Percentiles rank a stretch among this genome's conserved stretches.
phyloP scores from a whole-genome alignment of 768 basidiomycete species.

The Boletus pseudopeckii region DNA sequence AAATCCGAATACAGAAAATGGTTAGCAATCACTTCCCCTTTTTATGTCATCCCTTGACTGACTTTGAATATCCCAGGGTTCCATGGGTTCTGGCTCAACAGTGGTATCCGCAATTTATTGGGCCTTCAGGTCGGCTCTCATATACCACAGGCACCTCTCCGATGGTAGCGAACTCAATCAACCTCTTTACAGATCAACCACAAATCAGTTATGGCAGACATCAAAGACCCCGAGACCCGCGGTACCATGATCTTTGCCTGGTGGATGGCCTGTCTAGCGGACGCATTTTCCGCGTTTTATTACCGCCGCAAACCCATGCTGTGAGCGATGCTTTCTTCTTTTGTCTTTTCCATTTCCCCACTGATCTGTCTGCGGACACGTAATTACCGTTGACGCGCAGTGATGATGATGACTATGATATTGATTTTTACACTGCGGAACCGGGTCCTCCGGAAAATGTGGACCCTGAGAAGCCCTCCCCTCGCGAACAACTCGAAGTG shows the following conservation, averaged over 20 bases:
- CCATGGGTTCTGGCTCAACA: constrained; percentile 81
- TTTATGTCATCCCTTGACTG: constrained; percentile 15
- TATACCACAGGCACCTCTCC: constrained; percentile 6
- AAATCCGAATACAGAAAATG: constrained; percentile 66
- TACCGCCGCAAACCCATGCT: constrained; percentile 82
- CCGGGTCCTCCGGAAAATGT: constrained; percentile 48
- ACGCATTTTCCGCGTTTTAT: constrained; percentile 80
- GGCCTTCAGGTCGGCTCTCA: constrained; percentile 58
- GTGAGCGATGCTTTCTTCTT: constrained; percentile 32
- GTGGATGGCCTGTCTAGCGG: constrained; percentile 89
- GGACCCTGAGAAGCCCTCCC: constrained; percentile 55
- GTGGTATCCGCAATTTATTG: constrained; percentile 73
- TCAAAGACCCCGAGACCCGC: constrained; percentile 69
- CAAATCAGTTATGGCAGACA: constrained; percentile 70
- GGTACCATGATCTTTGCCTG: constrained; percentile 89
- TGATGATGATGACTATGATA: constrained; percentile 86
- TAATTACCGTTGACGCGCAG: constrained; percentile 34
- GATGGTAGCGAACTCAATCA: constrained; percentile 1
- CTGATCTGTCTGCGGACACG: constrained; percentile 8
- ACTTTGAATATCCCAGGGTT: constrained; percentile 50
- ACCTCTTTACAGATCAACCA: constrained; percentile 64
- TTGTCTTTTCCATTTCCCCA: neutral
- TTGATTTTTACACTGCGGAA: constrained; percentile 81
- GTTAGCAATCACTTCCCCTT: constrained; percentile 37
- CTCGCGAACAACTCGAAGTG: constrained; percentile 79